Base-by-base conservation (phyloP, 208 protist species). In the Trypanosoma caninum region DNA sequence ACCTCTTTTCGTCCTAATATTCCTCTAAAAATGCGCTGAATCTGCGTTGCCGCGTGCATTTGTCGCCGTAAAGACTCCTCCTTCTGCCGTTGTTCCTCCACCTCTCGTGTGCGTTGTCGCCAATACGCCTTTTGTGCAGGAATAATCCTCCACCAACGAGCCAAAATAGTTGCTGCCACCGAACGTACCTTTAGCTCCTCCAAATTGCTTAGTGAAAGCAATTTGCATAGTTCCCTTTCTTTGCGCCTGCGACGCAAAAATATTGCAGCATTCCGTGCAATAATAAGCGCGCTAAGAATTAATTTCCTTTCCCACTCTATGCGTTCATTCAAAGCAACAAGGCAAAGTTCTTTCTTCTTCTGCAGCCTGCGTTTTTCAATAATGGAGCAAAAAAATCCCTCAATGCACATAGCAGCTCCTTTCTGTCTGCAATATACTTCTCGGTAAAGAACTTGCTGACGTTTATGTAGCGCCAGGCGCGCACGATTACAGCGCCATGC, bases 121-220 rank as follows among this genome's bases (percentile, higher is more conserved):
- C 84, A 91, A 65, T 91, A 87, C 37, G 69, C 69, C 56, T 69
- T 72, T 22, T 63, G 65, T 28, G 57, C 61, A 16, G 55, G 60
- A 28, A 78, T 50, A 27, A 64, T 25, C 1, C 72, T 66, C 84
- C 84, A 91, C 84, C 84, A 91, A 7, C 76, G 84, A 72, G 83
- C 63, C 59, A 91, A 51, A 22, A 82, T 45, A 7, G 81, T 67
- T 6, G 74, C 50, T 11, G 66, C 74, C 44, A 57, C 55, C 23
- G 40, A 58, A 28, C 73, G 77, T 23, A 70, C 28, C 9, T 41
- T 59, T 13, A 91, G 60, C 22, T 74, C 74, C 3, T 69, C 71
- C 53, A 79, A 65, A 42, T 59, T 65, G 25, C 45, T 52, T 9
- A 87, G 38, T 25, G 59, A 46, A 20, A 87, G 75, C 31, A 81